phyloP scores from a whole-genome alignment of 129 eudicot genomes.

The Flaveria bidentis region DNA sequence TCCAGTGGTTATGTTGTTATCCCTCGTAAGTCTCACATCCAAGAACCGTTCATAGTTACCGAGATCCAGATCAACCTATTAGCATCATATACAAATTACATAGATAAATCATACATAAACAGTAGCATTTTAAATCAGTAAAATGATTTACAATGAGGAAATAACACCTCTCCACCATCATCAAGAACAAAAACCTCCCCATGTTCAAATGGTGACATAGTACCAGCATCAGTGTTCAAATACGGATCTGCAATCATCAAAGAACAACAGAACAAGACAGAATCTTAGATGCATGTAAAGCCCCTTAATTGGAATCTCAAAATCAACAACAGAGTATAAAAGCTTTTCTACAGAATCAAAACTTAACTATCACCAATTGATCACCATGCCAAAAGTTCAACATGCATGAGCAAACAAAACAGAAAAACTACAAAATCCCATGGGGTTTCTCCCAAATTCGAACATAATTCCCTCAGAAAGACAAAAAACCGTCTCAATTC shows the following conservation, averaged over 20 bases:
- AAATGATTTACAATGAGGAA: conserved; percentile 1
- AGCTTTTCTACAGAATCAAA: not conserved
- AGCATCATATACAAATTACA: conserved; percentile 11
- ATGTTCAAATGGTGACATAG: conserved; percentile 98
- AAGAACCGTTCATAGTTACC: conserved; percentile 93
- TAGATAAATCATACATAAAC: conserved; percentile 7
- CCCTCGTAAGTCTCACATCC: conserved; percentile 88
- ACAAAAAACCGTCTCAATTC: not conserved
- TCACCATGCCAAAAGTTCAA: conserved; percentile 9
- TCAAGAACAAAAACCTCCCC: conserved; percentile 99
- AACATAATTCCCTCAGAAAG: conserved; percentile 13
- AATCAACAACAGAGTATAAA: not conserved
- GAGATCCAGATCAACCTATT: conserved; percentile 88
- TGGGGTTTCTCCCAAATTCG: not conserved
- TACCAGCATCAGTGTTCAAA: conserved; percentile 95
- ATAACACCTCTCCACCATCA: conserved; percentile 93
- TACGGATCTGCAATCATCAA: conserved; percentile 79
- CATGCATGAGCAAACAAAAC: conserved; percentile 21
- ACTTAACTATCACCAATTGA: not conserved
- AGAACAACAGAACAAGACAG: conserved; percentile 19
- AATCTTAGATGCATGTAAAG: conserved; percentile 10
- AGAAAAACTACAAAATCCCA: not conserved
- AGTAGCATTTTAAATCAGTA: not conserved
- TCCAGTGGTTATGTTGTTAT: conserved; percentile 94
- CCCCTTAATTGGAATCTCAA: not conserved